Base-by-base conservation (phyloP, 164 flowering plant species). In the Euptelea pleiosperma region DNA sequence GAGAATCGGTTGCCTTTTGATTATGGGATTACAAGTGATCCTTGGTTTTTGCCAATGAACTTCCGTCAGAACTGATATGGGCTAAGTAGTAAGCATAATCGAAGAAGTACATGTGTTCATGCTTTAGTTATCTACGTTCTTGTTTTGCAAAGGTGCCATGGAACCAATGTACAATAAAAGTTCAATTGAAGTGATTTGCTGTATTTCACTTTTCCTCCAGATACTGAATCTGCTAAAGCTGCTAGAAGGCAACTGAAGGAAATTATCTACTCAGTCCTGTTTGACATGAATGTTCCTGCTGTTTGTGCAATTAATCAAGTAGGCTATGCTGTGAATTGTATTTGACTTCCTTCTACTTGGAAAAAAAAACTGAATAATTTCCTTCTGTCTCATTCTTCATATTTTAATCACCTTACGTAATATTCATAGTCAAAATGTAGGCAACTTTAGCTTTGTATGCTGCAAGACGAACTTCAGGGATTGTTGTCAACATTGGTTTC, bases 281-380 rank as follows among this genome's bases (percentile, higher is more conserved):
- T 89, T 75, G 98, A 86, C 66, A 75, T 91, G 96, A 79, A 89
- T 69, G 96, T 85, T 54, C 98, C 98, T 52, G 89, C 95, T 69
- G 88, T 89, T 51, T 86, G 96, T 79, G 90, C 96, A 21, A 64
- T 91, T 64, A 82, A 80, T 70, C 96, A 88, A 87, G 94, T 82
- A 55, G 15, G 58, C 28, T 42, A 39, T 35, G 21, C 39, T 25
- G 2, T 14, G 29, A n/a, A n/a, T n/a, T n/a, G n/a, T n/a, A n/a
- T n/a, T n/a, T n/a, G n/a, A n/a, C n/a, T n/a, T n/a, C n/a, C n/a
- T n/a, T n/a, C n/a, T n/a, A n/a, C n/a, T n/a, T n/a, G n/a, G n/a
- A n/a, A n/a, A n/a, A n/a, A n/a, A n/a, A n/a, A n/a, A n/a, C n/a
- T n/a, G n/a, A n/a, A n/a, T n/a, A n/a, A n/a, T n/a, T n/a, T 42